phyloP scores from a whole-genome alignment of 164 flowering plant genomes.

The Nymphaea colorata region DNA sequence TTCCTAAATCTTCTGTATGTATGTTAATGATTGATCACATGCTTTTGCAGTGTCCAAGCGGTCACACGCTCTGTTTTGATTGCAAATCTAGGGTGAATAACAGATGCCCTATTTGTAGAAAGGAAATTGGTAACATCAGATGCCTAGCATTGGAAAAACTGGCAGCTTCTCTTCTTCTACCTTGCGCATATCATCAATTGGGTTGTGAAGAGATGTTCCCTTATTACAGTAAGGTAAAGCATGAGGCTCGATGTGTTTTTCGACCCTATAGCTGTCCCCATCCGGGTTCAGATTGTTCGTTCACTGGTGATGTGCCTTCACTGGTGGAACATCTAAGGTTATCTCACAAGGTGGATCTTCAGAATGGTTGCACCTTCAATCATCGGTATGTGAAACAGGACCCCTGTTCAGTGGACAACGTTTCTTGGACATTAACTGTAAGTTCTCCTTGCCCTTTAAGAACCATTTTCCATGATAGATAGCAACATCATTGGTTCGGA shows the following conservation, averaged over 20 bases:
- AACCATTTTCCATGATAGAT: too few species aligned
- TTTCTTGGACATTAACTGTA: slow-evolving; percentile 23
- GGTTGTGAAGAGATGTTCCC: slow-evolving; percentile 20
- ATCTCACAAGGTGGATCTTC: slow-evolving; percentile 19
- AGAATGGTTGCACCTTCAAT: slow-evolving; percentile 16
- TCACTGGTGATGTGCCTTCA: slow-evolving; percentile 13
- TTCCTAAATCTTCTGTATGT: too few species aligned
- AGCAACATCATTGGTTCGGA: too few species aligned
- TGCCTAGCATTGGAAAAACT: slow-evolving; percentile 18
- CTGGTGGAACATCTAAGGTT: slow-evolving; percentile 15
- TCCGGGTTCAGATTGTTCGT: slow-evolving; percentile 17
- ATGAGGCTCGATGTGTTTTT: slow-evolving; percentile 15
- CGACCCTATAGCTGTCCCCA: slow-evolving; percentile 20
- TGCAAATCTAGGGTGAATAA: slow-evolving; percentile 18
- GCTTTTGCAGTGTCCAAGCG: slow-evolving; percentile 19
- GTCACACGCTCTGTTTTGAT: slow-evolving; percentile 17
- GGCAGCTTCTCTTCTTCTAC: slow-evolving; percentile 13
- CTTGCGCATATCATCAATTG: slow-evolving; percentile 12
- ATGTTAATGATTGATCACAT: background rate
- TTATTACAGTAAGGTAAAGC: slow-evolving; percentile 17
- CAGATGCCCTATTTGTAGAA: slow-evolving; percentile 20
- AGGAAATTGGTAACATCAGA: slow-evolving; percentile 21
- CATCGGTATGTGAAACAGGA: slow-evolving; percentile 24
- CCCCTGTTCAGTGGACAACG: slow-evolving; percentile 17
- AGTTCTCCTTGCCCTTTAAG: background rate